These are phyloP conservation scores for Cruciata laevipes DNA, from an alignment of 257 asterid species.

Conservation along the genomic window DNA sequence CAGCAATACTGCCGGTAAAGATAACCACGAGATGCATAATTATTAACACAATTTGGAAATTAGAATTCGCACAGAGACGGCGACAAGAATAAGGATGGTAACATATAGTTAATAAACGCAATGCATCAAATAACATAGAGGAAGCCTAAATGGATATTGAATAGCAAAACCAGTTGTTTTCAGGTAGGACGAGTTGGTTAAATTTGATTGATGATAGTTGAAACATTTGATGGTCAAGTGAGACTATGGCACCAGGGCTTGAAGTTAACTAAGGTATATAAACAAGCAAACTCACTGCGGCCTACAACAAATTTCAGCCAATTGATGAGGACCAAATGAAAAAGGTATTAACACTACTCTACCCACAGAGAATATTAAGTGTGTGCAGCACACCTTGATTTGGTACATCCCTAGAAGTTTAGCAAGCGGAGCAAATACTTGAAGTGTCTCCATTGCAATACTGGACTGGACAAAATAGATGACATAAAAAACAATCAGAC, in stretches of 20 bases:
- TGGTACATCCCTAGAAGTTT: slow-evolving; percentile 91
- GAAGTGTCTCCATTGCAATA: slow-evolving; percentile 89
- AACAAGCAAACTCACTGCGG: neutral
- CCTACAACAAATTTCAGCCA: neutral
- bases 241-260: neutral
- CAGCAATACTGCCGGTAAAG: neutral
- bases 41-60: neutral
- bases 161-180: neutral
- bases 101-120: neutral
- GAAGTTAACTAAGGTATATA: neutral
- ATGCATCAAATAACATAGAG: neutral
- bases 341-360: neutral
- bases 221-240: neutral
- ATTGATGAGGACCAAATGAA: neutral
- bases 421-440: slow-evolving; percentile 91
- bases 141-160: neutral
- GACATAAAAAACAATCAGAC: slow-evolving; percentile 10
- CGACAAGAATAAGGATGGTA: neutral
- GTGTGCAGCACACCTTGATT: slow-evolving; percentile 48
- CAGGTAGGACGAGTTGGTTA: neutral
- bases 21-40: neutral
- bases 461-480: slow-evolving; percentile 49
- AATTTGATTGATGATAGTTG: neutral
- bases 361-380: neutral
- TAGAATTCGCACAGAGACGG: neutral